Base-by-base conservation (phyloP, 371 early-diverging fungal genomes). In the Paraphysoderma sedebokerense region DNA sequence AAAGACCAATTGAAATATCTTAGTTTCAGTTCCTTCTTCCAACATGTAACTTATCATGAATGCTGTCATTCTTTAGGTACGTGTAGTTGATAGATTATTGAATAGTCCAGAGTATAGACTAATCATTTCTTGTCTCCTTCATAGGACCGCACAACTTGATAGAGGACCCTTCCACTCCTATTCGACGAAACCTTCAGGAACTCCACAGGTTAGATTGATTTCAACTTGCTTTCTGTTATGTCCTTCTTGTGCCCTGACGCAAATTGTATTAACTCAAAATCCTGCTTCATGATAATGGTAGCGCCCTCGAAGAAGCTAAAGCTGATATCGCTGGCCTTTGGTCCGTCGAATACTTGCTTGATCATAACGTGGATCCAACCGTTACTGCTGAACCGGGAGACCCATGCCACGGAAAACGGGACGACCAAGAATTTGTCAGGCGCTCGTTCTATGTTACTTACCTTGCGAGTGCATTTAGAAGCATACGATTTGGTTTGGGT, bases 261-360 rank as follows among this genome's bases (percentile, higher is more conserved):
- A n/a, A n/a, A n/a, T n/a, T n/a, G n/a, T n/a, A n/a, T n/a, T n/a
- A n/a, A n/a, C n/a, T n/a, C n/a, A n/a, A n/a, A n/a, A n/a, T n/a
- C n/a, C n/a, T n/a, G n/a, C 56, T 85, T 26, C 72, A 79, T 52
- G 85, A 85, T 50, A 61, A 70, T 47, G 77, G 83, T 51, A 76
- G 80, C 47, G 71, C 81, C 5, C 67, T 85, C 49, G 85, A 85
- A 54, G 85, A 85, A 55, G 82, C 85, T 27, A 85, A 85, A 60
- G 85, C 85, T 26, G 81, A 85, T 48, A 85, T 85, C 53, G 67
- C 79, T 17, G 85, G 77, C 2, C 58, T 85, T 28, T 83, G 80
- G 54, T 83, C 82, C 12, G 78, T 81, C n/a, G 57, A 59, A 24
- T 53, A 79, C 44, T 59, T 85, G 49, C 66, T 82, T 13, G 68